Evolutionary conservation across 2,329 filamentous ascomycete species (phyloP), one percentile per base, ranked within the genome.

Genomic region (Fusarium sp.): DNA sequence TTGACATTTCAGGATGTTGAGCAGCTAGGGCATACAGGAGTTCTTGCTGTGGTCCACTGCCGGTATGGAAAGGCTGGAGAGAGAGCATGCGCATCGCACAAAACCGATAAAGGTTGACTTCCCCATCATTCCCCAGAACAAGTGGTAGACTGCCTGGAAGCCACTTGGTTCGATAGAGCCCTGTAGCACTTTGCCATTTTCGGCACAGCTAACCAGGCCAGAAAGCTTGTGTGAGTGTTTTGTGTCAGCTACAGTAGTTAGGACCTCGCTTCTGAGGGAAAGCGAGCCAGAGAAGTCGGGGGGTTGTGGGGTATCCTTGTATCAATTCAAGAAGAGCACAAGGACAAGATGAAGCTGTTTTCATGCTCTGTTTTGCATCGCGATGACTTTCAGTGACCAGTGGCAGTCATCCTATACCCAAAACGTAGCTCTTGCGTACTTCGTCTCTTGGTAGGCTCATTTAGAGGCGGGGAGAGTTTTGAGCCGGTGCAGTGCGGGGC

Each of bases 401-500:
- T 44, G 53, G 34, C 34, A 59, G 46, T 29, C 59, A 68, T 71
- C 42, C 68, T 69, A 68, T 65, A 55, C 68, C 68, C 15, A 71
- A 71, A 68, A 64, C 68, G 68, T 71, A 68, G 55, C 46, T 54
- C 30, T 59, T 59, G 43, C 47, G 59, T 65, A 60, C 55, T 51
- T 69, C 34, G 20, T 52, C 38, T 29, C 43, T 30, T 18, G 45
- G 55, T 66, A 59, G 55, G 49, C 43, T 72, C 55, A 56, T 29
- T 40, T 56, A 63, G 56, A 72, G 64, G 64, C 40, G 55, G 53
- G 47, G 68, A 71, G 55, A 70, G 68, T 71, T 69, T 72, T 24
- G 45, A 66, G 54, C 64, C 65, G 25, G 56, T 52, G 30, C 20
- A 30, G 60, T 58, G 68, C 60, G 68, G 68, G 68, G 64, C 65